phyloP scores from a whole-genome alignment of 495 filamentous ascomycete genomes.

The Aspergillus nanangensis region DNA sequence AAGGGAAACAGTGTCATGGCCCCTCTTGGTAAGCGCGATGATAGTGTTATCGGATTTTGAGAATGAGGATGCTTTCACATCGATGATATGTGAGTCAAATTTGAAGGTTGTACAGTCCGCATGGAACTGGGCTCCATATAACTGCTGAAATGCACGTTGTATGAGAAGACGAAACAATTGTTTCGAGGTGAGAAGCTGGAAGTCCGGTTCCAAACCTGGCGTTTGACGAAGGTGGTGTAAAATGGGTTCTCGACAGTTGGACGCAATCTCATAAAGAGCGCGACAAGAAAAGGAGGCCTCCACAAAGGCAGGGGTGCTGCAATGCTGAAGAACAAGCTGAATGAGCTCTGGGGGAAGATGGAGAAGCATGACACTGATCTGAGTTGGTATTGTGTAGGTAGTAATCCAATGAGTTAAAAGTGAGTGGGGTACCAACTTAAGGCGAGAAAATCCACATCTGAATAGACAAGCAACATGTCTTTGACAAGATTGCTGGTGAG shows the following conservation, averaged over 20 bases:
- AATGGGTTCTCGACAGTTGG: constrained; percentile 53
- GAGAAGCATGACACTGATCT: constrained; percentile 25
- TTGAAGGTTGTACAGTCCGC: constrained; percentile 20
- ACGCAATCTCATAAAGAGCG: constrained; percentile 77
- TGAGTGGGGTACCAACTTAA: no score
- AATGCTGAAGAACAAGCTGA: constrained; percentile 32
- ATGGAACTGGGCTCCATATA: constrained; percentile 30
- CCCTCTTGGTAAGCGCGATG: constrained; percentile 24
- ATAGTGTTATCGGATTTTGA: constrained; percentile 2
- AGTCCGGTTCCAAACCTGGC: constrained; percentile 19
- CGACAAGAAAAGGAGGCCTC: constrained; percentile 30
- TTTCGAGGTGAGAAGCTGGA: constrained; percentile 13
- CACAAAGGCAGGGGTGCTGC: constrained; percentile 28
- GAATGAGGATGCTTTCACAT: constrained; percentile 29
- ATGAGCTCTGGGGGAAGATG: constrained; percentile 36
- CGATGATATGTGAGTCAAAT: constrained; percentile 17
- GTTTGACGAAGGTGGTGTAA: constrained; percentile 30
- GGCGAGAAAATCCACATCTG: background rate
- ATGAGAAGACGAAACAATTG: constrained; percentile 25
- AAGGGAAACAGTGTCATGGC: constrained; percentile 24
- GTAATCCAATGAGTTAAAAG: background rate
- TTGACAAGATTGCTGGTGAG: no score
- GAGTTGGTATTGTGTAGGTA: background rate
- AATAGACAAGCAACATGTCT: no score
- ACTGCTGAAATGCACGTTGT: constrained; percentile 15